Conservation (phyloP, 805 yeast genomes). For the Jamesozyma rosinii region DNA sequence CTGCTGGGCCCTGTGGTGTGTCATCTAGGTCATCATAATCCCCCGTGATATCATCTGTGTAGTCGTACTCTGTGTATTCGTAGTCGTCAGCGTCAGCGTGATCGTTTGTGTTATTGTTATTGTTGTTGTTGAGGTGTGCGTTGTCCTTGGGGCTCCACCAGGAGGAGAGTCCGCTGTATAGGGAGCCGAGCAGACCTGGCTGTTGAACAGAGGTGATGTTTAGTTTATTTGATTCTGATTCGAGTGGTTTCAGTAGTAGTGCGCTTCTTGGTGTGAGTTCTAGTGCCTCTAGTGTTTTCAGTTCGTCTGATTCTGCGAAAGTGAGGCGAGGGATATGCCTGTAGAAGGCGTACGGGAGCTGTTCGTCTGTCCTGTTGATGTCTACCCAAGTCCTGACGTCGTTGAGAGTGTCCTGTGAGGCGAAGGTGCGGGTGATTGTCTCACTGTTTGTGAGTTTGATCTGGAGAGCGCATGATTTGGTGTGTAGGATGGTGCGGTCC, state of each 20-base stretch:
- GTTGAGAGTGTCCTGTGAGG: constrained; percentile 36
- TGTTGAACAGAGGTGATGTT: constrained; percentile 24
- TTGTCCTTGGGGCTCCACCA: constrained; percentile 23
- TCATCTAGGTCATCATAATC: not conserved
- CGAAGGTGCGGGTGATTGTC: constrained; percentile 44
- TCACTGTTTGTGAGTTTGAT: constrained; percentile 62
- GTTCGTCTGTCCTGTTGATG: constrained; percentile 39
- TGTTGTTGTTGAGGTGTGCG: not conserved
- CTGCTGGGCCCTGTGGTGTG: not conserved
- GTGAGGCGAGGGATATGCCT: constrained; percentile 52
- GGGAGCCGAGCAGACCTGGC: constrained; percentile 28
- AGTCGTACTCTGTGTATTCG: not conserved
- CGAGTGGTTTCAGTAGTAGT: constrained; percentile 57
- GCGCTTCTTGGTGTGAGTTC: constrained; percentile 67
- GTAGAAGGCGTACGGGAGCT: constrained; percentile 38
- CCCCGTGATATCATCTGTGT: no score
- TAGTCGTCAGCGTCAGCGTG: not conserved
- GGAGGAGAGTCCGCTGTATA: constrained; percentile 29
- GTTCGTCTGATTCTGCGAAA: constrained; percentile 56
- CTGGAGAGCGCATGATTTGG: constrained; percentile 37
- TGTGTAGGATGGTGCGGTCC: constrained; percentile 16
- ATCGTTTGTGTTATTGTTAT: constrained; percentile 17
- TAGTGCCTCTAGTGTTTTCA: constrained; percentile 41
- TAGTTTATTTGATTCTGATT: constrained; percentile 15
- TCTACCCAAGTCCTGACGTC: constrained; percentile 60